A percentile compares a stretch with the other conserved stretches of the same genome.
Conservation (phyloP, 371 early-diverging fungal species). For the Rhizopus sp. region DNA sequence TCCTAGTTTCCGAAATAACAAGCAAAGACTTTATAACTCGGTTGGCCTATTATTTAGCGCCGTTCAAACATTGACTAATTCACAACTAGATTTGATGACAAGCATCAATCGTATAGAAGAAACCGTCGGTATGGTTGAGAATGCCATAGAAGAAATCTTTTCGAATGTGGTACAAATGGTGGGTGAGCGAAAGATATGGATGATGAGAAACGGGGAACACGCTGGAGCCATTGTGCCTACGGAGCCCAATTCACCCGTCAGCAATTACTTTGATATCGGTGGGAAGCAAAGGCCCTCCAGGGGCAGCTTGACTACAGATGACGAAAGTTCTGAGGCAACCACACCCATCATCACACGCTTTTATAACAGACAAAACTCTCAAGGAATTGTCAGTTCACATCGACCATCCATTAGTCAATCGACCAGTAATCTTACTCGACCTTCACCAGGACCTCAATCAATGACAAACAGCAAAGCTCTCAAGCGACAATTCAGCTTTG, state of each 20-base stretch:
- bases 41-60: constrained; percentile 70
- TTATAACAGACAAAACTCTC: constrained; percentile 13
- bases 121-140: constrained; percentile 41
- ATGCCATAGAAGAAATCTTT: constrained; percentile 40
- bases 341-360: constrained; percentile 10
- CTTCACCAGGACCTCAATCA: neutral
- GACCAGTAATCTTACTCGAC: constrained; percentile 6
- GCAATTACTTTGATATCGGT: constrained; percentile 13
- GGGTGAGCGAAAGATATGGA: constrained; percentile 38
- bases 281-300: constrained; percentile 17
- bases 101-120: constrained; percentile 43
- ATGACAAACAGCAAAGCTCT: constrained; percentile 9
- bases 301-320: constrained; percentile 15
- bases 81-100: constrained; percentile 34
- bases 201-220: constrained; percentile 31
- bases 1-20: constrained; percentile 64
- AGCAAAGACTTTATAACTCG: constrained; percentile 68
- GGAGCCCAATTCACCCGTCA: constrained; percentile 15
- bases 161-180: constrained; percentile 40
- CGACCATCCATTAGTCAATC: constrained; percentile 20
- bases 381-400: constrained; percentile 5
- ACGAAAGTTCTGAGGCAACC: neutral
- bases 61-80: constrained; percentile 61
- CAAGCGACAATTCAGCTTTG: constrained; percentile 25
- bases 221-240: neutral